Conservation (phyloP, 768 basidiomycete genomes). For the Agrocybe pediades region DNA sequence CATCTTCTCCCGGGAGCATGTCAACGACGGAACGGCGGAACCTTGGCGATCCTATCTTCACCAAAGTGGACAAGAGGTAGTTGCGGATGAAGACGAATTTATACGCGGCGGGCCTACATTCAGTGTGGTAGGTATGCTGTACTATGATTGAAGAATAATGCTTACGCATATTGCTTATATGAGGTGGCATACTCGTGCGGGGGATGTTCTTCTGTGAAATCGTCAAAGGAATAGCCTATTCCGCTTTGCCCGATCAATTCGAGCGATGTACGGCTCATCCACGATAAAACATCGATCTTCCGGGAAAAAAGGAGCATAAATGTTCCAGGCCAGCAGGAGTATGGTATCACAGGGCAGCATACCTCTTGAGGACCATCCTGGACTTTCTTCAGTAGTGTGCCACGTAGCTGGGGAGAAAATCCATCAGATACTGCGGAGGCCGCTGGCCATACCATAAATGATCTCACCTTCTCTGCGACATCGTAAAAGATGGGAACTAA, state of each 20-base stretch:
- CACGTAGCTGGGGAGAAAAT: conserved; percentile 23
- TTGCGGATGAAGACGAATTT: conserved; percentile 2
- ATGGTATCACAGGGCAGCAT: not conserved
- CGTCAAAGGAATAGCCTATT: conserved; percentile 42
- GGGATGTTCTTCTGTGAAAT: conserved; percentile 29
- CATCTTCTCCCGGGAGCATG: conserved; percentile 29
- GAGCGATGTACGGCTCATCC: conserved; percentile 44
- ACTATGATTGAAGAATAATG: not conserved
- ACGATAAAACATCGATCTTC: conserved; percentile 34
- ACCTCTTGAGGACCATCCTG: conserved; percentile 33
- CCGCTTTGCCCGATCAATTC: conserved; percentile 52
- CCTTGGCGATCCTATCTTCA: conserved; percentile 17
- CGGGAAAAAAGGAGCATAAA: conserved; percentile 4
- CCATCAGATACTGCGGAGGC: not conserved
- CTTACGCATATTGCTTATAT: conserved; percentile 32
- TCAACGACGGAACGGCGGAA: conserved; percentile 36
- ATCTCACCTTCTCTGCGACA: conserved; percentile 26
- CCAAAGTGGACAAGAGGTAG: conserved; percentile 16
- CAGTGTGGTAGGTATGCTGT: no score
- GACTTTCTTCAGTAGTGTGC: conserved; percentile 22
- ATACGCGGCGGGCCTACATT: not conserved
- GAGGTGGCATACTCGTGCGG: conserved; percentile 31
- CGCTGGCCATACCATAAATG: not conserved
- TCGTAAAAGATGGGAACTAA: conserved; percentile 36
- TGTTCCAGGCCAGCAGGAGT: conserved; percentile 7